Base-by-base conservation (phyloP, 129 eudicot genomes). In the Ambrosia artemisiifolia region DNA sequence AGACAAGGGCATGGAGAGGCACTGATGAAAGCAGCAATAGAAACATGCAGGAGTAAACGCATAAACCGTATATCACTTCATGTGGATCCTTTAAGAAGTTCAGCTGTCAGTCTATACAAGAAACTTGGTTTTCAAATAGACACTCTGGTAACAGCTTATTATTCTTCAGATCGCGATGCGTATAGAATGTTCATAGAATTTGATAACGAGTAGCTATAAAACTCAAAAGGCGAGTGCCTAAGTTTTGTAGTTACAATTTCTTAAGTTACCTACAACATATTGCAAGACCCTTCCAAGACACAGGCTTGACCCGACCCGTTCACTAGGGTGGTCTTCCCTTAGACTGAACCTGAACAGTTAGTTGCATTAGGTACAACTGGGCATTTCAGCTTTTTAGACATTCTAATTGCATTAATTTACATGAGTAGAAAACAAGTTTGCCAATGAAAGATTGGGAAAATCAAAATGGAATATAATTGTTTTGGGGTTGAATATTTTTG, bases 181-280 rank as follows among this genome's bases (percentile, higher is more conserved):
- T 89, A 84, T 79, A 88, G 98, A 83, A 94, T 94, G 98, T 94
- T 74, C 72, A 69, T 94, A 65, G 98, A 90, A 50, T 80, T 85
- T 49, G 85, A 77, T 46, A 50, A n/a, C 12, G 82, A 79, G 64
- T 87, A 70, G 77, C 67, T 57, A 30, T 32, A 32, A 59, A 59
- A 59, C 18, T 59, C 65, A 28, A 59, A 30, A 59, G 42, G 65
- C 14, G 65, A 59, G 65, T 7, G 42, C 42, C 33, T 32, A 59
- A 59, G 63, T 57, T 57, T 57, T 57, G 35, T 11, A 57, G 9
- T 57, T 24, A 11, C 16, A 20, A 28, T 54, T 54, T 28, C 32
- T 54, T 54, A 18, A 7, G 1, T 18, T 56, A 7, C 16, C 36
- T 56, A 24, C 36, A 56, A 20, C 38, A 10, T 56, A 28, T 56